Base-by-base conservation (phyloP, 176 grass and related monocot species). In the Musa beccarii region DNA sequence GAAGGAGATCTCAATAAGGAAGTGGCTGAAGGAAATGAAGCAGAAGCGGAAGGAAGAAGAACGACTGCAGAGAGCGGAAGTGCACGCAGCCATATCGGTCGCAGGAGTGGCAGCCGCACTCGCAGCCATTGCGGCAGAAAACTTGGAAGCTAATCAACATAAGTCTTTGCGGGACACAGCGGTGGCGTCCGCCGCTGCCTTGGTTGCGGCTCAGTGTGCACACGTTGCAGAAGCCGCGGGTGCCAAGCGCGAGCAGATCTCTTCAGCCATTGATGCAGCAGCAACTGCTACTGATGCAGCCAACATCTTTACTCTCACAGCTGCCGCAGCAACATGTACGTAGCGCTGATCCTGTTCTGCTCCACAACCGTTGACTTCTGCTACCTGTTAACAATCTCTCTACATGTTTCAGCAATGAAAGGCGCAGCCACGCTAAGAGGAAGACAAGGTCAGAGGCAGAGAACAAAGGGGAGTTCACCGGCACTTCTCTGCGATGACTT, bases 21-120 rank as follows among this genome's bases (percentile, higher is more conserved):
- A 94, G 74, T 99, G 95, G 95, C 78, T 99, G 53, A 99, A 99
- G 84, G 88, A 99, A 76, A 83, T 87, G 72, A 94, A 94, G 85
- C 95, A 87, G 81, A 86, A 80, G 79, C 88, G 90, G 76, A 99
- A 99, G 81, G 90, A 94, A 71, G 90, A 89, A 20, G 88, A 84
- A 66, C 80, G 95, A 23, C 83, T 99, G 68, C 84, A 89, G 54
- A 85, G 74, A 56, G 95, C 95, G 8, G 88, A 99, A 85, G 86
- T 99, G 11, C 90, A 99, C 75, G 86, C 95, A 13, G 86, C 90
- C 8, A 78, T 99, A 59, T 99, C 95, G 54, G 84, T 99, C 6
- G 95, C 95, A 6, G 83, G 86, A 8, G 88, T 99, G 3, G 90
- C 95, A 5, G 90, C 91, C 57, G 95, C 85, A 78, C 95, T 99